These are phyloP conservation scores for Epichloe hybrida DNA, from an alignment of 2,329 filamentous ascomycete genomes.

Conservation along the genomic window DNA sequence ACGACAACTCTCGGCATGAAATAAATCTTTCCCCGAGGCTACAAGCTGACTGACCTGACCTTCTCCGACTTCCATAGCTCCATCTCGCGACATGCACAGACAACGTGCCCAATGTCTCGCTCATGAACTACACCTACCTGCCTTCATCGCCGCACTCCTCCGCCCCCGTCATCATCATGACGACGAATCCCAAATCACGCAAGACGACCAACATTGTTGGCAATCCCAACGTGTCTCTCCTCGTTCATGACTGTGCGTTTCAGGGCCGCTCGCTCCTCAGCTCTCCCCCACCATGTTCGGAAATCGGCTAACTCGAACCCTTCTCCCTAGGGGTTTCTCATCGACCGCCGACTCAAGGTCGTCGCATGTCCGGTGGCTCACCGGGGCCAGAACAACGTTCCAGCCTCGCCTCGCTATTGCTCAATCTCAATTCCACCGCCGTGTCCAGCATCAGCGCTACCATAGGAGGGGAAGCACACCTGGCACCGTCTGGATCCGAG, in stretches of 20 bases:
- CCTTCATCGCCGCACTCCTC: constrained; percentile 57
- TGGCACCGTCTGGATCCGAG: constrained; percentile 59
- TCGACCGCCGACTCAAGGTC: constrained; percentile 62
- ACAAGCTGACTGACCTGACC: not conserved
- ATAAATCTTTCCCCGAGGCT: no score
- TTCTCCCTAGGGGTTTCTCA: constrained; percentile 60
- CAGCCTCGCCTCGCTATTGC: constrained; percentile 66
- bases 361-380: constrained; percentile 45
- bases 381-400: constrained; percentile 53
- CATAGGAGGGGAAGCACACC: constrained; percentile 72
- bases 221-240: constrained; percentile 78
- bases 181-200: constrained; percentile 64
- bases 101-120: constrained; percentile 77
- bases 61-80: constrained; percentile 42
- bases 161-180: constrained; percentile 87
- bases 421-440: constrained; percentile 83
- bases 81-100: constrained; percentile 84
- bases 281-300: not conserved
- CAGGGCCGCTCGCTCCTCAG: not conserved
- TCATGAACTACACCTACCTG: constrained; percentile 99
- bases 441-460: constrained; percentile 83
- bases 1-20: no score
- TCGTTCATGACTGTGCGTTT: constrained; percentile 76
- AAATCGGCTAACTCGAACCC: not conserved
- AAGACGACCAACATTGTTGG: constrained; percentile 70